A percentile compares a stretch with the other conserved stretches of the same genome.
These are phyloP conservation scores for Scytalidium lignicola DNA, from an alignment of 2,329 filamentous ascomycete species.

Conservation along the genomic window DNA sequence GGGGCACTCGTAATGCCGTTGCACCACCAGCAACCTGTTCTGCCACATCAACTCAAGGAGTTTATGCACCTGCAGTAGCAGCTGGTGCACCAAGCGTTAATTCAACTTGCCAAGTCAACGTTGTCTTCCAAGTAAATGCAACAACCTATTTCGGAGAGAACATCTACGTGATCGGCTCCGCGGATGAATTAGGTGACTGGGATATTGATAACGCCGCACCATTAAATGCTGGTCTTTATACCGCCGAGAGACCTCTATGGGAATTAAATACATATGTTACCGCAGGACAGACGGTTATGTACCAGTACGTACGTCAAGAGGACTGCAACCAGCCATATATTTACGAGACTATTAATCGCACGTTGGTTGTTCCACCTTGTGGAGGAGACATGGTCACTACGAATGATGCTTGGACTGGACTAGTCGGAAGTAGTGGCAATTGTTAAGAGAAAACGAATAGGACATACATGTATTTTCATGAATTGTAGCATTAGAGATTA, in stretches of 20 bases:
- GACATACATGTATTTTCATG: background rate
- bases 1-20: constrained; percentile 41
- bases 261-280: constrained; percentile 33
- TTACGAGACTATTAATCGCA: constrained; percentile 40
- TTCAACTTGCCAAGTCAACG: constrained; percentile 23
- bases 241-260: constrained; percentile 39
- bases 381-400: constrained; percentile 23
- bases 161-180: constrained; percentile 39
- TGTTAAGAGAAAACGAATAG: constrained; percentile 12
- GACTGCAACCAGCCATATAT: constrained; percentile 37
- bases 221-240: constrained; percentile 38
- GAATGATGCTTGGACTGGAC: constrained; percentile 36
- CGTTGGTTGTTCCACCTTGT: constrained; percentile 34
- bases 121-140: constrained; percentile 42
- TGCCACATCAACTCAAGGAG: constrained; percentile 39
- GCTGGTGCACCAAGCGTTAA: constrained; percentile 32
- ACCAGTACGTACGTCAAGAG: constrained; percentile 41
- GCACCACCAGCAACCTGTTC: constrained; percentile 44
- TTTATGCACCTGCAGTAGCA: constrained; percentile 44
- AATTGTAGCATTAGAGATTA: background rate
- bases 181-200: constrained; percentile 39
- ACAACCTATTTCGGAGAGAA: constrained; percentile 44
- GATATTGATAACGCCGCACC: constrained; percentile 26
- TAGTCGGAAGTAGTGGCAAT: constrained; percentile 21
- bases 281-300: constrained; percentile 37